phyloP scores from a whole-genome alignment of 1,139 yeast genomes.

The Chernovozyma sophiae-reginae region DNA sequence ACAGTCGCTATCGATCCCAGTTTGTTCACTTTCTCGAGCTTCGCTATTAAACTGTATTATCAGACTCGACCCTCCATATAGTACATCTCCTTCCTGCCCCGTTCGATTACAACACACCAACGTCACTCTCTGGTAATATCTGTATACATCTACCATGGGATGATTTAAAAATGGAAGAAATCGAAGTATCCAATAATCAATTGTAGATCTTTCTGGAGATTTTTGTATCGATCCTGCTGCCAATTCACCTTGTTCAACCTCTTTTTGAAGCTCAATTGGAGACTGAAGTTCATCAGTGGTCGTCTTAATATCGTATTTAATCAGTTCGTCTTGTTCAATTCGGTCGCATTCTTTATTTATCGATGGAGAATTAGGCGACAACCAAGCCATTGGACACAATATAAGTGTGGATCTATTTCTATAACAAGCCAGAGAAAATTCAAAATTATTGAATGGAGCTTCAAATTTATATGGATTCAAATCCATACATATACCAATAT shows the following conservation, averaged over 20 bases:
- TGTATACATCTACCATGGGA: conserved; percentile 24
- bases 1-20: conserved; percentile 38
- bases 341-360: conserved; percentile 17
- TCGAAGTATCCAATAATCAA: conserved; percentile 67
- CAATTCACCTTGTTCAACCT: not conserved
- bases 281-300: no score
- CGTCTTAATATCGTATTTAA: not conserved
- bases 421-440: conserved; percentile 58
- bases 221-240: conserved; percentile 6
- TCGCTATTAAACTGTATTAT: conserved; percentile 49
- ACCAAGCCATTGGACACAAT: conserved; percentile 88
- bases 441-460: conserved; percentile 73
- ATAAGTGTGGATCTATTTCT: conserved; percentile 50
- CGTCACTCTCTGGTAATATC: conserved; percentile 23
- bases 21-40: conserved; percentile 16
- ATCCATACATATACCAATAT: conserved; percentile 94
- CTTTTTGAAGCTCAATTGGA: no score
- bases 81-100: conserved; percentile 67
- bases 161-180: conserved; percentile 60
- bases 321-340: not conserved
- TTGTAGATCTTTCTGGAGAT: conserved; percentile 23
- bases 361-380: conserved; percentile 53
- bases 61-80: conserved; percentile 71
- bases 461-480: conserved; percentile 80
- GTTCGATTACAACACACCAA: conserved; percentile 63